Base-by-base conservation (phyloP, 306 rosid species). In the Coriaria nepalensis region DNA sequence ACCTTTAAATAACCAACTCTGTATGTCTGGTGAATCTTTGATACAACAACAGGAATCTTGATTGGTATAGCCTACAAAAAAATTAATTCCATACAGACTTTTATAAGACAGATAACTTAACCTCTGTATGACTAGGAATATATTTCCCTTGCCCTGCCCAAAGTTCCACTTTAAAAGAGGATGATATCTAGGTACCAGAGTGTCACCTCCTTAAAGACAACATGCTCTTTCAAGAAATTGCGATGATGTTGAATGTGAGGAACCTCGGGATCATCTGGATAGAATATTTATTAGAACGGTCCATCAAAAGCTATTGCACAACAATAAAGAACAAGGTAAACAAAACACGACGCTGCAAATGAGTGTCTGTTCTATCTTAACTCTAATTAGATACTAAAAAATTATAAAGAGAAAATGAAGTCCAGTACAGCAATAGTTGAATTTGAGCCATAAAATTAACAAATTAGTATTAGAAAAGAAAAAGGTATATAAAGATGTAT, bases 1-100 rank as follows among this genome's bases (percentile, higher is more conserved):
- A 83, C 97, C 97, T 88, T 88, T 63, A 88, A 59, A 74, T 76
- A 88, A 43, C 95, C 93, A 83, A 88, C 67, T 76, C 92, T 78
- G 65, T 88, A 88, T 10, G 96, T 83, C 76, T 88, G 96, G 58
- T 88, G 96, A 71, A 88, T 88, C 88, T 78, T 88, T 35, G 94
- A 85, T 64, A 88, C 63, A 40, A 82, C 94, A 59, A 57, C 32
- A 6, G 71, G 73, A 66, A 83, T 83, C 68, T 83, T 88, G 60
- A 83, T 88, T 15, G 95, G 96, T 65, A 88, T 76, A 43, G 96
- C 96, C 96, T 88, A 55, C 61, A 65, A 57, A 38, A 65, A 37
- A 37, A 20, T 1, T 20, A 1, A 20, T 20, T 20, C 29, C 53
- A 57, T 35, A 44, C 7, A 43, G 11, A 47, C 37, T 12, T 9